phyloP scores from a whole-genome alignment of 2,329 filamentous ascomycete species.

The Exophiala lecanii-corni region DNA sequence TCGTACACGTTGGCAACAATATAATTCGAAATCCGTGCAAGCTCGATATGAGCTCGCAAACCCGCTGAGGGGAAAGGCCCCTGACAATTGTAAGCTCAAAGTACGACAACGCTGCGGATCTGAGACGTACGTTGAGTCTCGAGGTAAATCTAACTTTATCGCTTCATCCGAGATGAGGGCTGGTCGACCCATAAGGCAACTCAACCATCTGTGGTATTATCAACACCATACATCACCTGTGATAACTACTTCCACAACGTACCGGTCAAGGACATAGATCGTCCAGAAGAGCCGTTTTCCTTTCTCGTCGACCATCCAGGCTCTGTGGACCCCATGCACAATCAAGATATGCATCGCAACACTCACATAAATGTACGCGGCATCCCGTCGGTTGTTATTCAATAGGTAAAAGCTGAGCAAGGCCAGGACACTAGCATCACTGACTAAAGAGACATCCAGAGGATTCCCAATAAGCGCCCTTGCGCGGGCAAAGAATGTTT shows the following conservation, averaged over 20 bases:
- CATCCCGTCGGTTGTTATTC: conserved; percentile 48
- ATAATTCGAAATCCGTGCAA: conserved; percentile 46
- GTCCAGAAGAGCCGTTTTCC: conserved; percentile 51
- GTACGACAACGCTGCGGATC: not conserved
- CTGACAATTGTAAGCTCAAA: no score
- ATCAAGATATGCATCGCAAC: conserved; percentile 47
- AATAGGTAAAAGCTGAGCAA: conserved; percentile 49
- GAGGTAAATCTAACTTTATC: conserved; percentile 41
- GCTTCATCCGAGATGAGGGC: conserved; percentile 46
- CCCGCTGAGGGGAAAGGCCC: conserved; percentile 43
- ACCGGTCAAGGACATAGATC: conserved; percentile 49
- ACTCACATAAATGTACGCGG: conserved; percentile 46
- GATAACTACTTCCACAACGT: conserved; percentile 22
- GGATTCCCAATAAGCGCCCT: conserved; percentile 44
- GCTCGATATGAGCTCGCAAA: conserved; percentile 44
- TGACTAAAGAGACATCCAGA: conserved; percentile 42
- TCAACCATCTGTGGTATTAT: conserved; percentile 39
- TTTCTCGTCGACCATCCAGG: conserved; percentile 39
- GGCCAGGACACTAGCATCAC: conserved; percentile 43
- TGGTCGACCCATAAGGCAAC: conserved; percentile 49
- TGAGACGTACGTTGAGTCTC: conserved; percentile 11
- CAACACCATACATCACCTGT: not conserved
- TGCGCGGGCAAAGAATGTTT: conserved; percentile 45
- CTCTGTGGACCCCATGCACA: conserved; percentile 47
- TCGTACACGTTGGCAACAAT: conserved; percentile 48